Evolutionary conservation across 495 filamentous ascomycete genomes (phyloP).

Genomic region (Monascus purpureus): DNA sequence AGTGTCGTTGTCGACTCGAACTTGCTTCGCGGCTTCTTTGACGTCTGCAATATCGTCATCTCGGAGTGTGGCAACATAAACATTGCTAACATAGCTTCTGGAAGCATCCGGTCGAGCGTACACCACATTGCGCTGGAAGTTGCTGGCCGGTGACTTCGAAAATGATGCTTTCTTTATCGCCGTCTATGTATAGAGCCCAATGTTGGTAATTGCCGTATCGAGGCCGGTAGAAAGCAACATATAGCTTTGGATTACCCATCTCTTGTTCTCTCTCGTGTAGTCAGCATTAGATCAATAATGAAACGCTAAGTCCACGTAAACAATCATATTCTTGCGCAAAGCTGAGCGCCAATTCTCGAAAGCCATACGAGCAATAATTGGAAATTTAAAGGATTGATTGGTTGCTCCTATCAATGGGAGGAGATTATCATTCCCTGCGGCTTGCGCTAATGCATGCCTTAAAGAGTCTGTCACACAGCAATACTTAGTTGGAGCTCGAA

Average conservation of each 20-base stretch:
- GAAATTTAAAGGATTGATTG: too few species aligned
- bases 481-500: too few species aligned
- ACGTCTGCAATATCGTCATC: slow-evolving; percentile 5
- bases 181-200: slow-evolving; percentile 10
- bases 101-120: slow-evolving; percentile 2
- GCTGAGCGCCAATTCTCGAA: too few species aligned
- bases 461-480: too few species aligned
- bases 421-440: too few species aligned
- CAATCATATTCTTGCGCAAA: too few species aligned
- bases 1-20: slow-evolving; percentile 11
- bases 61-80: slow-evolving; percentile 5
- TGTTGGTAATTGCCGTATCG: slow-evolving; percentile 10
- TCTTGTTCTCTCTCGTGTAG: too few species aligned
- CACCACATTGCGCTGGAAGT: slow-evolving; percentile 5
- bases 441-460: too few species aligned
- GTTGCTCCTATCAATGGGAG: too few species aligned
- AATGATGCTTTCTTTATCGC: slow-evolving; percentile 3
- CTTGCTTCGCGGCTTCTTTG: slow-evolving; percentile 3
- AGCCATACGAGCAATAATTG: too few species aligned
- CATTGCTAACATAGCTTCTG: slow-evolving; percentile 2
- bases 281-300: too few species aligned
- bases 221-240: slow-evolving; percentile 9
- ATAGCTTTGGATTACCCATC: slow-evolving; percentile 1
- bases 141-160: slow-evolving; percentile 12
- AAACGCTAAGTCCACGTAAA: too few species aligned